Base-by-base conservation (phyloP, 192 early-diverging fungal species). In the Phlyctochytrium bullatum region DNA sequence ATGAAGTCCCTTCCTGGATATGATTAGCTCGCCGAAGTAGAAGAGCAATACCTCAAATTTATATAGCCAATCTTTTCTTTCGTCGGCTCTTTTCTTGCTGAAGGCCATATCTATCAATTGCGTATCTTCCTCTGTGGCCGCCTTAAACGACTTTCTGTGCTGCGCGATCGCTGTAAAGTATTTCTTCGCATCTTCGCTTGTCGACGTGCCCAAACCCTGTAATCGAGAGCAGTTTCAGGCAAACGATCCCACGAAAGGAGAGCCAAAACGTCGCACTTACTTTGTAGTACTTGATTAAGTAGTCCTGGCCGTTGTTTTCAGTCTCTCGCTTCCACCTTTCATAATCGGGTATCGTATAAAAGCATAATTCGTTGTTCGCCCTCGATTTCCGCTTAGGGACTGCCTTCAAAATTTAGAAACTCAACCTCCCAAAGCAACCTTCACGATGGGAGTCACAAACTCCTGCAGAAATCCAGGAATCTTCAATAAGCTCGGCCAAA, bases 361-460 rank as follows among this genome's bases (percentile, higher is more conserved):
- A 99, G 14, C 87, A 68, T 10, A 80, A 76, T 36, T 83, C 84
- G 57, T 86, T 51, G 25, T 80, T 74, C 20, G 67, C 62, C 27
- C 64, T 32, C 1, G 35, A 59, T 24, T 29, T 74, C n/a, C 80
- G 80, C 64, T 82, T 88, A 28, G 69, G 62, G n/a, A 80, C 88
- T 36, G 82, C 78, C 73, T 80, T 69, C 23, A 59, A 57, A 29
- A 40, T 24, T 25, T 3, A n/a, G 10, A 20, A 68, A 14, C 6
- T 23, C 27, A 29, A n/a, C 33, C 2, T 2, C 28, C 58, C 24
- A 72, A 59, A n/a, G 31, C 72, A 33, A 88, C 93, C 76, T 90
- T 91, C 56, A 98, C 90, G 68, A 99, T 95, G 2, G 97, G 97
- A 3, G 97, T 99, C 64, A 99, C 92, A 64, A 99, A 97, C 77